Evolutionary conservation across 148 eudicot species (phyloP), one percentile per base, ranked within the genome.

Genomic region (Nepenthes mirabilis): DNA sequence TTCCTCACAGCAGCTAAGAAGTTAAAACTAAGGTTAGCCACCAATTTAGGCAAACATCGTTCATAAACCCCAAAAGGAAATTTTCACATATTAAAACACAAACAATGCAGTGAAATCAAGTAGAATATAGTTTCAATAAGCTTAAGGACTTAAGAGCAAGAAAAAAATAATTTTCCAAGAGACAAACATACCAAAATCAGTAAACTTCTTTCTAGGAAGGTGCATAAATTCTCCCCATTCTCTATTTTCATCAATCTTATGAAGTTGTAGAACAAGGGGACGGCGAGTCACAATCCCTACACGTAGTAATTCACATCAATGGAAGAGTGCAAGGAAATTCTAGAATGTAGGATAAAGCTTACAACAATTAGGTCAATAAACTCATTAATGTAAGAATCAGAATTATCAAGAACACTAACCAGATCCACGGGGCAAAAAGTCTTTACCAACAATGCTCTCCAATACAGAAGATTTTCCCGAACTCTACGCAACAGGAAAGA

Each of bases 201-300:
- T 74, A 56, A 83, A 77, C 23, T 68, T 77, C 75, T 83, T 93
- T 67, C 87, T 74, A 11, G 97, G 91, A 59, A 80, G 83, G 60
- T 93, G 99, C 78, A 86, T 91, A 68, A 93, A 93, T 72, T 93
- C 99, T 14, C 83, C 99, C 90, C 93, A 93, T 71, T 93, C 99
- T 75, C 84, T 82, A 36, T 86, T 86, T 68, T 84, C 97, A 40
- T 93, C 91, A 61, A 93, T 76, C 80, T 84, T 80, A 67, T 93
- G 96, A 69, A 93, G 87, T 70, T 93, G 99, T 51, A 93, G 68
- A 48, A 93, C 99, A 77, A 93, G 99, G 68, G 99, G 99, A 43
- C 97, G 97, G 50, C 99, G 82, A 50, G 99, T 93, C 62, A 93
- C 95, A 80, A 93, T 93, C 56, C 99, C 99, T 93, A 77, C 47